Evolutionary conservation across 139 green algal genomes (phyloP), one percentile per base, ranked within the genome.

Genomic region (Raphidocelis subcapitata): DNA sequence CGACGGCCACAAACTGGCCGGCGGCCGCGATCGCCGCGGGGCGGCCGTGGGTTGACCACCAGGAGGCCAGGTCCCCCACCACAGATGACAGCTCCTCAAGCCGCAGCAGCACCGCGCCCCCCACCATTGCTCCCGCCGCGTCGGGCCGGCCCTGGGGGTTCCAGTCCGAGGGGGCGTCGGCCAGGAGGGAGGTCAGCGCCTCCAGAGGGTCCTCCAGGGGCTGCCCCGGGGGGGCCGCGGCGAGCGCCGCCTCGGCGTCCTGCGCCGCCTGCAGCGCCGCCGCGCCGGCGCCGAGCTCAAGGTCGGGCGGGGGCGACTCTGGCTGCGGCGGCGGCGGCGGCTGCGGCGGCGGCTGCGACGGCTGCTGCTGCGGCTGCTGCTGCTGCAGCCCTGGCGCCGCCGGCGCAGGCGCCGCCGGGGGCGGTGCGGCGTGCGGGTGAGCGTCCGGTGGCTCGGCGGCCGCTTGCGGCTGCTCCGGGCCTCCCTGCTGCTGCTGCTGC

Each of bases 131-230:
- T 10, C 82, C 82, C 4, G 26, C 29, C 0, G 77, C 80, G 72
- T 85, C 83, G 1, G 83, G 83, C 47, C 83, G 72, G 21, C 83
- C 83, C 5, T 56, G 47, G 26, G 77, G 54, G 65, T 84, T 79
- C 83, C 83, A 88, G 64, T 86, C 80, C 31, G 54, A 32, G 20
- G 10, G 28, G 0, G 79, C 79, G 47, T 79, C 71, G 41, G 60
- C 62, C 66, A 88, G 65, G 56, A 85, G 76, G 16, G 47, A 1
- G 0, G 16, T n/a, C 37, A 88, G 72, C 24, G 65, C 36, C 5
- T 57, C 36, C 32, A 71, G 62, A 3, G 72, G 62, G 23, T 61
- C 54, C 10, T 66, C 52, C 23, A 67, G 62, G 1, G 26, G 70
- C 70, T 37, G 60, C 3, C 18, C 20, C 60, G 31, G 44, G 31